Base-by-base conservation (phyloP, 2,329 filamentous ascomycete species). In the Venturia aucupariae region DNA sequence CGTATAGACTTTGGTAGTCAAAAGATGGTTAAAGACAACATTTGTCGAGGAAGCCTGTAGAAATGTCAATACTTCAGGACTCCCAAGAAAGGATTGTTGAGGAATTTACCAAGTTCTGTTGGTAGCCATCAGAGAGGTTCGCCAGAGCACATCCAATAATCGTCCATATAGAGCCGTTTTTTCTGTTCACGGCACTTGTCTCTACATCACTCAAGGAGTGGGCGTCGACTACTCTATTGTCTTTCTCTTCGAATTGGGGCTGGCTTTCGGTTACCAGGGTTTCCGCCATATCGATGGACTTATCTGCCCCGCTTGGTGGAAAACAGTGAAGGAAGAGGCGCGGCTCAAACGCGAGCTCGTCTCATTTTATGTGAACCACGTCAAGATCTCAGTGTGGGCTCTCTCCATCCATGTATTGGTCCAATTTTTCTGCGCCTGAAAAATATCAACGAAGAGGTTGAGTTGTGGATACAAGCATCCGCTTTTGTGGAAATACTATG, bases 1-100 rank as follows among this genome's bases (percentile, higher is more conserved):
- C 24, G 79, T 79, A 30, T 80, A 67, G 8, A 70, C 72, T 4
- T 80, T 74, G 2, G 78, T 55, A 4, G 48, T 55, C 5, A 76
- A 68, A 80, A 80, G 11, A 80, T 55, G 48, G 48, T 55, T 55
- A 27, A 55, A 55, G 27, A 55, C 30, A 11, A 55, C 48, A 19
- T 55, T 55, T 55, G 48, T 55, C 7, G 48, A 55, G 6, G 48
- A 55, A 30, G 48, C 48, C 48, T 55, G 4, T 48, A n/a, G 24
- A 17, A 11, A 6, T 55, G 48, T 55, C 17, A 55, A 19, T 3
- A 11, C 19, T 2, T 10, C 1, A 13, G 22, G n/a, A 7, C 32
- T 32, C 22, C 6, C 6, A 11, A 1, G 44, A 48, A 8, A 22
- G 22, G 11, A 17, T 6, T 32, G 30, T 13, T 8, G 35, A 55